Evolutionary conservation across 1,284 basidiomycete genomes (phyloP).

Genomic region (Ganoderma meredithae): DNA sequence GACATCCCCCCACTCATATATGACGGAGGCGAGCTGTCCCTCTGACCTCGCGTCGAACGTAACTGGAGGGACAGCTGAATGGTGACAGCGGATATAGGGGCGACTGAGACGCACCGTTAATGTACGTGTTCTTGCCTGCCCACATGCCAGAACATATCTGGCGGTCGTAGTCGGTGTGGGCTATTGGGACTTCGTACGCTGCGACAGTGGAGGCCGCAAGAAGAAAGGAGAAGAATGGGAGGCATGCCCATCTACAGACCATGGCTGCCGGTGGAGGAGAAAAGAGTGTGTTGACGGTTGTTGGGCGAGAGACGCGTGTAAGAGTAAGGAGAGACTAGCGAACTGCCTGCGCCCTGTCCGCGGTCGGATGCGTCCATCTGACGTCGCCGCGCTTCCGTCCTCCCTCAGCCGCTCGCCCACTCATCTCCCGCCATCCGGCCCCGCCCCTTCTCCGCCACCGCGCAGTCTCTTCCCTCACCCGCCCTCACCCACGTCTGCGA

Average conservation of each 20-base stretch:
- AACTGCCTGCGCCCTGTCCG: slow-evolving; percentile 4
- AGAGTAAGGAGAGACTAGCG: not conserved
- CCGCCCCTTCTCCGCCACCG: slow-evolving; percentile 14
- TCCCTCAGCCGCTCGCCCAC: slow-evolving; percentile 2
- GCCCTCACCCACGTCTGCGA: slow-evolving; percentile 19
- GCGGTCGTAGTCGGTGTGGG: slow-evolving; percentile 78
- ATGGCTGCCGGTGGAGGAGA: slow-evolving; percentile 40
- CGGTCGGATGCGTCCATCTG: slow-evolving; percentile 12
- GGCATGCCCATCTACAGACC: slow-evolving; percentile 39
- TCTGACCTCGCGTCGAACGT: slow-evolving; percentile 81
- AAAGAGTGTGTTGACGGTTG: slow-evolving; percentile 39
- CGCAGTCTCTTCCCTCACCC: slow-evolving; percentile 19
- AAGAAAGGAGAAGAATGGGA: slow-evolving; percentile 34
- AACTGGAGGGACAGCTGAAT: slow-evolving; percentile 54
- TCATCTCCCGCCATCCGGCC: not conserved
- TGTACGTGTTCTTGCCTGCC: slow-evolving; percentile 79
- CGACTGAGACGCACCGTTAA: slow-evolving; percentile 72
- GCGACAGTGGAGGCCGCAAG: slow-evolving; percentile 37
- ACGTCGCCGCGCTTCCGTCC: slow-evolving; percentile 20
- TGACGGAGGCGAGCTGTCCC: slow-evolving; percentile 93
- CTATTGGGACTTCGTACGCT: slow-evolving; percentile 71
- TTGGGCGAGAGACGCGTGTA: slow-evolving; percentile 31
- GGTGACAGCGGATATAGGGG: slow-evolving; percentile 6
- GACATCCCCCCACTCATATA: slow-evolving; percentile 95
- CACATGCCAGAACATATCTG: slow-evolving; percentile 98